A percentile compares a stretch with the other conserved stretches of the same genome.
Conservation (phyloP, 2,329 filamentous ascomycete genomes). For the Botrytis cinerea region DNA sequence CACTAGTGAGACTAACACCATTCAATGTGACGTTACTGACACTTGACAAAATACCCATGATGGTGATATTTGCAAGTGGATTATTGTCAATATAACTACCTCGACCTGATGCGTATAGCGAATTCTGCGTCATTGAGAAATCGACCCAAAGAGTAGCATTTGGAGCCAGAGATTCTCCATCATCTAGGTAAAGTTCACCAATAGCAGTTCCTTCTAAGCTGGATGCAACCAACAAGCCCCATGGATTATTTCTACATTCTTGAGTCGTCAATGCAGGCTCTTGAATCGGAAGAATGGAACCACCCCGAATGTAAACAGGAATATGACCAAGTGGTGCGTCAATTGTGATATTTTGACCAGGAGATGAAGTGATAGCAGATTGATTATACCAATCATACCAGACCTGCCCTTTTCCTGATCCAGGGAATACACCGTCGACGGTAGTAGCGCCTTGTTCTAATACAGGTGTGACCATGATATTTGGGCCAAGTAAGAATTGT, state of each 20-base stretch:
- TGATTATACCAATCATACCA: slow-evolving; percentile 86
- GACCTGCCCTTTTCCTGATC: slow-evolving; percentile 56
- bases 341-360: slow-evolving; percentile 61
- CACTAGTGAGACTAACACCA: slow-evolving; percentile 46
- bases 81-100: slow-evolving; percentile 60
- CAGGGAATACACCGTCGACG: slow-evolving; percentile 69
- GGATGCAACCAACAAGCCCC: slow-evolving; percentile 66
- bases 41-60: slow-evolving; percentile 56
- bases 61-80: slow-evolving; percentile 60
- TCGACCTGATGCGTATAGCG: slow-evolving; percentile 50
- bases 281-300: slow-evolving; percentile 66
- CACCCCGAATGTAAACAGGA: slow-evolving; percentile 70
- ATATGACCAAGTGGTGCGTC: slow-evolving; percentile 67
- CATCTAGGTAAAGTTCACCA: slow-evolving; percentile 71
- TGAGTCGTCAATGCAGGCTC: slow-evolving; percentile 67
- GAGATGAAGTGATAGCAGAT: slow-evolving; percentile 51
- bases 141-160: slow-evolving; percentile 56
- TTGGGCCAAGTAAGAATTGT: slow-evolving; percentile 71
- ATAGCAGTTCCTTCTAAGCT: slow-evolving; percentile 54
- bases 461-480: slow-evolving; percentile 67
- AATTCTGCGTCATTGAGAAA: slow-evolving; percentile 48
- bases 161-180: slow-evolving; percentile 67
- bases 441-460: slow-evolving; percentile 61
- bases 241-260: slow-evolving; percentile 63
- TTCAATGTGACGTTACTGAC: slow-evolving; percentile 55